phyloP scores from a whole-genome alignment of 2,329 filamentous ascomycete species.

The Daldinia sp. region DNA sequence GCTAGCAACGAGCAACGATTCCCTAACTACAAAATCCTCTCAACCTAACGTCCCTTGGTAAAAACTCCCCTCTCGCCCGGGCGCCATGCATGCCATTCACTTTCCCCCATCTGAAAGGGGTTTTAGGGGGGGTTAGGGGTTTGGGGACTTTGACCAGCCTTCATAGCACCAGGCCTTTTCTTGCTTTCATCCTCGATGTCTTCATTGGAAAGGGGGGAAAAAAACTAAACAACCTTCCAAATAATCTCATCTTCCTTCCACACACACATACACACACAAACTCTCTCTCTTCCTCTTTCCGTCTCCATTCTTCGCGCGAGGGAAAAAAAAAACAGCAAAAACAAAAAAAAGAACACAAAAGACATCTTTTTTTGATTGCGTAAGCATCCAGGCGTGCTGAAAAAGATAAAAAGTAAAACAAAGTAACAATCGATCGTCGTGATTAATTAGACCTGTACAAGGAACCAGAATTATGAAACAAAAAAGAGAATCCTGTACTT shows the following conservation, averaged over 20 bases:
- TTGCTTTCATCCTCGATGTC: slow-evolving; percentile 2
- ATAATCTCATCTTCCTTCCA: neutral
- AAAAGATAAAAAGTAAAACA: neutral
- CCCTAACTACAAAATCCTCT: slow-evolving; percentile 29
- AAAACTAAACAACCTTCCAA: neutral
- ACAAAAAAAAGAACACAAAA: neutral
- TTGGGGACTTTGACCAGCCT: slow-evolving; percentile 20
- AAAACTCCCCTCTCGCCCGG: slow-evolving; percentile 22
- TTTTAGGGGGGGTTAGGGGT: neutral
- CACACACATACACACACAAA: no score
- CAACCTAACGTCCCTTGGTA: slow-evolving; percentile 2
- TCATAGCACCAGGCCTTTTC: slow-evolving; percentile 33
- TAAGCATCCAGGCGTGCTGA: slow-evolving; percentile 1
- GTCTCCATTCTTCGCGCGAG: slow-evolving; percentile 6
- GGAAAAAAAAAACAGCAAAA: neutral
- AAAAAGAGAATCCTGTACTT: slow-evolving; percentile 14
- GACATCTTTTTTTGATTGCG: slow-evolving; percentile 11
- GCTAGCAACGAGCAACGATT: slow-evolving; percentile 20
- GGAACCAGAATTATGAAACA: slow-evolving; percentile 14
- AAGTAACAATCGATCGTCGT: neutral
- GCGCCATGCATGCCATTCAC: slow-evolving; percentile 25
- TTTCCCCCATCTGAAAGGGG: slow-evolving; percentile 12
- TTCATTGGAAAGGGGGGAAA: neutral
- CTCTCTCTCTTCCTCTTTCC: neutral
- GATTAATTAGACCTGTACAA: slow-evolving; percentile 22